phyloP scores from a whole-genome alignment of 495 filamentous ascomycete species.

The Aspergillus saccharolyticus region DNA sequence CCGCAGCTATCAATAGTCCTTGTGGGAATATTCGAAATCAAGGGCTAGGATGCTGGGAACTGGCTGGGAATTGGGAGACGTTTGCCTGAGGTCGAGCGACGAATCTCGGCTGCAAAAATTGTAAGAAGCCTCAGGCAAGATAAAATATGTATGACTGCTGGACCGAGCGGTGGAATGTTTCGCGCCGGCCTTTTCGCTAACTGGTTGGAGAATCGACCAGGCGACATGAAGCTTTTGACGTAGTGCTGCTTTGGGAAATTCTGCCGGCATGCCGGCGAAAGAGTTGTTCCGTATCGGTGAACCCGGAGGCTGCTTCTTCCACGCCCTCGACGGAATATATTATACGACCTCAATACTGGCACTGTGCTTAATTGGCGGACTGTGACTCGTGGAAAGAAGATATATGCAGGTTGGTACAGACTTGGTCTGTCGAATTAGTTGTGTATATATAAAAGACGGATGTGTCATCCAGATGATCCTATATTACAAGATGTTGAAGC shows the following conservation, averaged over 20 bases:
- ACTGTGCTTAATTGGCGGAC: slow-evolving; percentile 5
- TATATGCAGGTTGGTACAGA: slow-evolving; percentile 4
- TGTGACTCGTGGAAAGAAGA: slow-evolving; percentile 8
- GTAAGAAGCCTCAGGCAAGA: not conserved
- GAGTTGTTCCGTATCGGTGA: slow-evolving; percentile 22
- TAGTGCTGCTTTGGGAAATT: slow-evolving; percentile 37
- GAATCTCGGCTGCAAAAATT: not conserved
- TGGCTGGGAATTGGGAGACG: not conserved
- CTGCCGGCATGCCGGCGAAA: slow-evolving; percentile 26
- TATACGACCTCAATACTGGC: too few relatives aligned
- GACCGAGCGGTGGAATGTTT: not conserved
- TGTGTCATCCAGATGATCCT: slow-evolving; percentile 20
- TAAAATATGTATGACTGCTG: not conserved
- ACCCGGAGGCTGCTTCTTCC: too few relatives aligned
- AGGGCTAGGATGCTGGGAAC: not conserved
- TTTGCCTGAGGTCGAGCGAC: not conserved
- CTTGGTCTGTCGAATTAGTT: slow-evolving; percentile 8
- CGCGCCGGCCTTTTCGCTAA: not conserved
- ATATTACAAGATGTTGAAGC: slow-evolving; percentile 39
- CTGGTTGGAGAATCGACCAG: not conserved
- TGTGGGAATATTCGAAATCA: not conserved
- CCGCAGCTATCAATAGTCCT: not conserved
- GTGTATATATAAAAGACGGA: slow-evolving; percentile 24
- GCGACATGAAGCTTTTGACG: slow-evolving; percentile 5
- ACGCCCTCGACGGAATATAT: too few relatives aligned